Base-by-base conservation (phyloP, 345 rosid species). In the Cochlearia excelsa region DNA sequence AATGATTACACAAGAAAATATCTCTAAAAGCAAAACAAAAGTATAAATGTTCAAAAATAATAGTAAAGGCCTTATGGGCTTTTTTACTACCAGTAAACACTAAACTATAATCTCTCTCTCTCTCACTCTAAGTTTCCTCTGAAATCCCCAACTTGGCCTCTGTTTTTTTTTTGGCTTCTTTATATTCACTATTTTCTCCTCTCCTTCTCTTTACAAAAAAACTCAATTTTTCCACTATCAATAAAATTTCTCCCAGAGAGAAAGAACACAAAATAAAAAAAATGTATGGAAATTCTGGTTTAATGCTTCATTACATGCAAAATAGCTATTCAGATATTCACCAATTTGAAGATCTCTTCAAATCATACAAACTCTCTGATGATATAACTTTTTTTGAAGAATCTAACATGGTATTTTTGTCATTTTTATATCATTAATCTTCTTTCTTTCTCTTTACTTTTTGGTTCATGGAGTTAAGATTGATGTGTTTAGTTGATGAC, bases 251-350 rank as follows among this genome's bases (percentile, higher is more conserved):
- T 16, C 23, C 57, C 38, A 8, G 6, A 7, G 39, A 46, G 35
- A 46, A 61, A 46, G 46, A 39, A 38, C 66, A 9, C 40, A 34
- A 64, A 93, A 89, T 0, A 16, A 16, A 16, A 16, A 16, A 16
- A 16, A 16, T 93, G 97, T 89, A 79, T 84, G 88, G 86, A 63
- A 94, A 83, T 57, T 75, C 87, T 11, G 95, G 84, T 4, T 49
- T 82, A 6, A 71, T 87, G 82, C 78, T 75, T 59, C 92, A 82
- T 47, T 87, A 81, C 73, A 61, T 82, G 84, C 96, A 83, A 71
- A 77, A 70, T 30, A 76, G 76, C 63, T 70, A 74, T 65, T 81
- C 74, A 42, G 98, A 92, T 59, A 70, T 77, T 71, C 84, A 77
- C 54, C 97, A 76, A 51, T 81, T 83, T 49, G 97, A 86, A 50